Percentiles rank a stretch among this genome's conserved stretches.
Evolutionary conservation across 257 asterid genomes (phyloP).

Genomic region (Coffea eugenioides): DNA sequence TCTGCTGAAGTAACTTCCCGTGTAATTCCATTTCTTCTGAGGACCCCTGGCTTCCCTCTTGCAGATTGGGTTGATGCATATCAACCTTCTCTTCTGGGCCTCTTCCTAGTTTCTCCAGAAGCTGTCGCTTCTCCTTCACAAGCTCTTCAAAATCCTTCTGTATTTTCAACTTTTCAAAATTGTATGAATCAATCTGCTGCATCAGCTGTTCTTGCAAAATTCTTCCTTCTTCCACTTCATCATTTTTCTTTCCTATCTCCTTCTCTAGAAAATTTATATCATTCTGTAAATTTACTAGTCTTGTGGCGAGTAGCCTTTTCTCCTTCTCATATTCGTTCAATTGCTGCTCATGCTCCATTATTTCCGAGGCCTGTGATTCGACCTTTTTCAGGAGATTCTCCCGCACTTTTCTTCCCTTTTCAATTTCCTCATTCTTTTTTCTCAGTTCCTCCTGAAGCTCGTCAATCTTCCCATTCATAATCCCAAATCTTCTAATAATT

Average conservation of each 20-base stretch:
- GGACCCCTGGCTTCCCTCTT: conserved; percentile 47
- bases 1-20: conserved; percentile 60
- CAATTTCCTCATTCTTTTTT: conserved; percentile 52
- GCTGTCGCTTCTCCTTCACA: conserved; percentile 54
- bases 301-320: conserved; percentile 41
- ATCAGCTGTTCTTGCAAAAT: conserved; percentile 45
- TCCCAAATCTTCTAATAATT: conserved; percentile 40
- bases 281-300: conserved; percentile 34
- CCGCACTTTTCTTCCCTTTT: conserved; percentile 49
- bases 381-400: conserved; percentile 51
- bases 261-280: conserved; percentile 43
- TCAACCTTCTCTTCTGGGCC: conserved; percentile 43
- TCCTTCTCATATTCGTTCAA: conserved; percentile 42
- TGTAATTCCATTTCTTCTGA: conserved; percentile 68
- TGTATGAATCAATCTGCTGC: conserved; percentile 37
- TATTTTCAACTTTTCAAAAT: conserved; percentile 43
- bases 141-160: conserved; percentile 50
- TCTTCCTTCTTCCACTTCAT: conserved; percentile 48
- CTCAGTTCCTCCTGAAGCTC: conserved; percentile 43
- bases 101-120: conserved; percentile 51
- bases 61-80: conserved; percentile 45
- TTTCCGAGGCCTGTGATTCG: conserved; percentile 50
- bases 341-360: conserved; percentile 43
- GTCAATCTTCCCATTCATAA: conserved; percentile 36
- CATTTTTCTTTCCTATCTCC: conserved; percentile 41